Conservation (phyloP, 345 rosid genomes). For the Stellera chamaejasme region DNA sequence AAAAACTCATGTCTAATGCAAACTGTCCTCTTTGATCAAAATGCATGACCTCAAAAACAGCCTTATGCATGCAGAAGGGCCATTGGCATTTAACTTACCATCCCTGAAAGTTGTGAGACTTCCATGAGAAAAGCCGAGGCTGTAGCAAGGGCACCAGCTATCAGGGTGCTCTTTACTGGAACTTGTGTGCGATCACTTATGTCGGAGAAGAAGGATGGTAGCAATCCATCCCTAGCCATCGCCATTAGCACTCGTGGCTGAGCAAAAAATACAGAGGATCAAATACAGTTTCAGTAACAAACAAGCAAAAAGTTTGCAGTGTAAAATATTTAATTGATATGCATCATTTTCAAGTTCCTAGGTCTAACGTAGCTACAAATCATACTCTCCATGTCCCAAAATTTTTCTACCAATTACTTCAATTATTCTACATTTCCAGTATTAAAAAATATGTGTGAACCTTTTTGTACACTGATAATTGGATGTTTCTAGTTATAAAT, state of each 20-base stretch:
- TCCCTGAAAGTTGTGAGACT: constrained; percentile 57
- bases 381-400: no score
- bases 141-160: constrained; percentile 42
- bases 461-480: no score
- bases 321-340: background rate
- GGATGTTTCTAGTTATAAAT: no score
- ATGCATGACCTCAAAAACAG: background rate
- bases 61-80: background rate
- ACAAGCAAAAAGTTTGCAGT: background rate
- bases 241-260: constrained; percentile 75
- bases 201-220: constrained; percentile 65
- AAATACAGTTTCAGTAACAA: constrained; percentile 3
- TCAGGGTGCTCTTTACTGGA: constrained; percentile 60
- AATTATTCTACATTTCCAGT: no score
- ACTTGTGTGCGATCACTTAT: constrained; percentile 50
- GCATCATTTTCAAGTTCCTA: background rate
- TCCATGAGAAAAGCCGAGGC: constrained; percentile 56
- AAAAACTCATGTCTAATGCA: background rate
- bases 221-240: constrained; percentile 71
- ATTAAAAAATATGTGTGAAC: no score
- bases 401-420: no score
- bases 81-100: constrained; percentile 33
- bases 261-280: constrained; percentile 11
- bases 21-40: background rate
- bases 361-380: no score